Conservation (phyloP, 192 early-diverging fungal species). For the Haplosporangium gracile region DNA sequence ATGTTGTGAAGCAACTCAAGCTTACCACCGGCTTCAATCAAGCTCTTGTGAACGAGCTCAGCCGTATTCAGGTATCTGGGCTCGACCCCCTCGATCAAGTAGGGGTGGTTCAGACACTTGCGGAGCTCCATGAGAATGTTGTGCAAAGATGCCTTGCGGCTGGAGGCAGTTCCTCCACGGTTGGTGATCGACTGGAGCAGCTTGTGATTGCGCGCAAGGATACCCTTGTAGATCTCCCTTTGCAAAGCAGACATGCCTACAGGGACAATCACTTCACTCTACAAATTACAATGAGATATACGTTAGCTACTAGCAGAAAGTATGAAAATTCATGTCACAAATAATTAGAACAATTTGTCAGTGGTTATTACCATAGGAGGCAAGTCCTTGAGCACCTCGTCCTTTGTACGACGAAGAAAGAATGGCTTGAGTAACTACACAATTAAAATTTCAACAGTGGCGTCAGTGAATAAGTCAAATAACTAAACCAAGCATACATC, state of each 20-base stretch:
- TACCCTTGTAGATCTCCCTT: constrained; percentile 76
- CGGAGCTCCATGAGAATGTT: constrained; percentile 78
- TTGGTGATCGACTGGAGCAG: constrained; percentile 63
- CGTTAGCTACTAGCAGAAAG: neutral
- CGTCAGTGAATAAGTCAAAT: neutral
- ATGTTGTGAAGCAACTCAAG: constrained; percentile 74
- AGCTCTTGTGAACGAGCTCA: constrained; percentile 58
- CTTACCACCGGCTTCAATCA: constrained; percentile 79
- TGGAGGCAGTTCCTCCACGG: constrained; percentile 45
- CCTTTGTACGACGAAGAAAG: constrained; percentile 80
- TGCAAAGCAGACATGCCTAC: constrained; percentile 76
- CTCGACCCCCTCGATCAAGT: constrained; percentile 71
- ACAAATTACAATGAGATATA: neutral
- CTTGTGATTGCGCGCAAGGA: constrained; percentile 67
- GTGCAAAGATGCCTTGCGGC: constrained; percentile 35
- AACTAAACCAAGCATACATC: neutral
- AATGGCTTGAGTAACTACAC: constrained; percentile 68
- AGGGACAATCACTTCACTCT: constrained; percentile 79
- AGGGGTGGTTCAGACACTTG: constrained; percentile 81
- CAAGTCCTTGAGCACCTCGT: constrained; percentile 65
- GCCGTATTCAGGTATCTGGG: constrained; percentile 40
- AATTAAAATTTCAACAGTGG: neutral
- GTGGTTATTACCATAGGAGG: constrained; percentile 67
- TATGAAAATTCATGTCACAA: neutral
- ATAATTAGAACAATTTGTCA: neutral